Evolutionary conservation across 768 basidiomycete genomes (phyloP).

Genomic region (Kwoniella botswanensis): DNA sequence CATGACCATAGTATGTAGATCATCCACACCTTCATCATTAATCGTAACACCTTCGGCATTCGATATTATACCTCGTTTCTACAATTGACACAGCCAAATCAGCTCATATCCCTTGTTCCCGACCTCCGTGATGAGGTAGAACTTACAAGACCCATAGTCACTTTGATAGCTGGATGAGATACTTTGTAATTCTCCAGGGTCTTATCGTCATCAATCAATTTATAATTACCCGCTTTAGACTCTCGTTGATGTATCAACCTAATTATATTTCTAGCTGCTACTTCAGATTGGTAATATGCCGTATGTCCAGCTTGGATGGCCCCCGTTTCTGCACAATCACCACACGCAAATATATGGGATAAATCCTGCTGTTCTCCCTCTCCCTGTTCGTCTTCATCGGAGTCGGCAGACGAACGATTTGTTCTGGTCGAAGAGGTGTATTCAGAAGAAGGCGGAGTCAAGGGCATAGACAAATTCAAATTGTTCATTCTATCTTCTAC

Average conservation of each 20-base stretch:
- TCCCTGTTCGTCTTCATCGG: slow-evolving; percentile 10
- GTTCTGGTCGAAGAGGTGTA: background rate
- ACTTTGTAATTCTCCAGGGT: slow-evolving; percentile 48
- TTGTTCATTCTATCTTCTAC: slow-evolving; percentile 30
- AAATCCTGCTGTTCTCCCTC: slow-evolving; percentile 15
- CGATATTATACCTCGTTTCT: slow-evolving; percentile 37
- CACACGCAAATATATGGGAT: slow-evolving; percentile 55
- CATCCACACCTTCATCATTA: slow-evolving; percentile 45
- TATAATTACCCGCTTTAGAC: slow-evolving; percentile 18
- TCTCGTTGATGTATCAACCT: slow-evolving; percentile 38
- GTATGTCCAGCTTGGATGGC: slow-evolving; percentile 59
- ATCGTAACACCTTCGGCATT: slow-evolving; percentile 39
- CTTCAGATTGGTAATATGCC: slow-evolving; percentile 56
- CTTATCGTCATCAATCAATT: slow-evolving; percentile 12
- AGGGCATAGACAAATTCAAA: slow-evolving; percentile 23
- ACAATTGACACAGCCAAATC: slow-evolving; percentile 1
- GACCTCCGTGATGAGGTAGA: background rate
- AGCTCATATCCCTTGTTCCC: background rate
- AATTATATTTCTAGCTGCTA: slow-evolving; percentile 56
- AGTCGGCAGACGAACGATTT: background rate
- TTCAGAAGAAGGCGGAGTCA: slow-evolving; percentile 26
- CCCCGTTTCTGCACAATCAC: slow-evolving; percentile 56
- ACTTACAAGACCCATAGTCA: slow-evolving; percentile 53
- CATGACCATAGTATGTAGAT: slow-evolving; percentile 46
- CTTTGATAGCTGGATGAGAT: slow-evolving; percentile 52